A percentile compares a stretch with the other conserved stretches of the same genome.
phyloP scores from a whole-genome alignment of 805 yeast genomes.

The Nakazawaea populi region DNA sequence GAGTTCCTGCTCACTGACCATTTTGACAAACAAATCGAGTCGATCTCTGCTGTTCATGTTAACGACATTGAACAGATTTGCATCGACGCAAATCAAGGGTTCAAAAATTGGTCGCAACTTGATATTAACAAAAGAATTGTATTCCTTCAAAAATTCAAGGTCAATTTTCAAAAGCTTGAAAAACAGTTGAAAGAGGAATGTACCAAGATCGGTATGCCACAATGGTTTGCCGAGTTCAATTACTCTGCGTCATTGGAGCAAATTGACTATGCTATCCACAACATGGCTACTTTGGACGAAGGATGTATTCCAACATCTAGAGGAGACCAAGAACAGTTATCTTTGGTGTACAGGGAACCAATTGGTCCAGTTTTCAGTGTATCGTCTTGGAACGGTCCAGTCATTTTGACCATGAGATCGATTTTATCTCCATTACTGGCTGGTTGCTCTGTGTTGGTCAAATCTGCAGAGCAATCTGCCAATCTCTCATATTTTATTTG shows the following conservation, averaged over 20 bases:
- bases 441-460: constrained; percentile 40
- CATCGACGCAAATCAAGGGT: constrained; percentile 13
- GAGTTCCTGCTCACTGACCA: background rate
- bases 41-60: background rate
- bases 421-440: constrained; percentile 40
- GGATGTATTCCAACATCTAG: constrained; percentile 19
- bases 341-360: constrained; percentile 29
- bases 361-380: constrained; percentile 41
- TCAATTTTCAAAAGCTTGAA: constrained; percentile 9
- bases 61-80: constrained; percentile 11
- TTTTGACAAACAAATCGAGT: constrained; percentile 2
- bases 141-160: constrained; percentile 11
- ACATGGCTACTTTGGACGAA: constrained; percentile 14
- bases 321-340: constrained; percentile 7
- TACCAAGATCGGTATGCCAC: constrained; percentile 29
- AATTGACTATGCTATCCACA: constrained; percentile 23
- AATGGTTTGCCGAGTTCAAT: constrained; percentile 32
- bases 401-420: constrained; percentile 31
- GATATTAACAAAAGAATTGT: constrained; percentile 10
- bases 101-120: constrained; percentile 14
- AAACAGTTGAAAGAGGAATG: constrained; percentile 19
- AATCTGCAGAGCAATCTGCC: constrained; percentile 35
- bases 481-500: constrained; percentile 25
- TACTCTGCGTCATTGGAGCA: constrained; percentile 24
- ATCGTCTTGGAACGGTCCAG: constrained; percentile 47